phyloP scores from a whole-genome alignment of 129 eudicot genomes.

The Scalesia atractyloides region DNA sequence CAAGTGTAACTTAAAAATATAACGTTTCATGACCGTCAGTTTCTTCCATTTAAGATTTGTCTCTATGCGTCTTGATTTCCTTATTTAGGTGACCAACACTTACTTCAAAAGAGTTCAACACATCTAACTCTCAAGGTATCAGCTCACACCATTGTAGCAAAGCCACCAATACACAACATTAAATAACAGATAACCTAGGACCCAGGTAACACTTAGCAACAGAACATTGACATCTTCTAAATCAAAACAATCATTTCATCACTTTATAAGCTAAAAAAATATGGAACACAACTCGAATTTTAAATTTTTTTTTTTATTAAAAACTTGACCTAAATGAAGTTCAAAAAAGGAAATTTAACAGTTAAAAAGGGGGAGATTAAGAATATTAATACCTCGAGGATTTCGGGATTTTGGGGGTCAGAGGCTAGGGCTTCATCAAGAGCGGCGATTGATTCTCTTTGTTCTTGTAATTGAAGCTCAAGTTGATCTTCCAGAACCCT shows the following conservation, averaged over 20 bases:
- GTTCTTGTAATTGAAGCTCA: slow-evolving; percentile 82
- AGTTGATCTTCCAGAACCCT: slow-evolving; percentile 75
- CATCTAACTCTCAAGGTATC: not conserved
- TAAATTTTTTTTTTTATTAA: too few relatives aligned
- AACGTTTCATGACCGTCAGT: too few relatives aligned
- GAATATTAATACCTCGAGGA: slow-evolving; percentile 58
- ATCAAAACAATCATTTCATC: slow-evolving; percentile 3
- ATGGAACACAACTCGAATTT: not conserved
- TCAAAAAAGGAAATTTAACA: not conserved
- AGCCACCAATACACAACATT: slow-evolving; percentile 2
- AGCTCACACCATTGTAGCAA: slow-evolving; percentile 16
- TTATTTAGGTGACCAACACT: too few relatives aligned
- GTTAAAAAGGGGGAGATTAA: slow-evolving; percentile 9
- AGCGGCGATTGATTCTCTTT: slow-evolving; percentile 64
- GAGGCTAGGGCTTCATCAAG: slow-evolving; percentile 63
- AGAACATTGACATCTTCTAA: not conserved
- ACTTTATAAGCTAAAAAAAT: not conserved
- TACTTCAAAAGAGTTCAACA: not conserved
- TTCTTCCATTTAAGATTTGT: too few relatives aligned
- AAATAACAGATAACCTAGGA: slow-evolving; percentile 1
- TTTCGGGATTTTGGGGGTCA: slow-evolving; percentile 76
- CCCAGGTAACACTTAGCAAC: slow-evolving; percentile 1
- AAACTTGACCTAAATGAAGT: slow-evolving; percentile 1
- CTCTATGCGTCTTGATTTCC: too few relatives aligned
- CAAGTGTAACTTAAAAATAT: too few relatives aligned